phyloP scores from a whole-genome alignment of 228 moss, liverwort and hornwort genomes.

The Sphagnum fallax region DNA sequence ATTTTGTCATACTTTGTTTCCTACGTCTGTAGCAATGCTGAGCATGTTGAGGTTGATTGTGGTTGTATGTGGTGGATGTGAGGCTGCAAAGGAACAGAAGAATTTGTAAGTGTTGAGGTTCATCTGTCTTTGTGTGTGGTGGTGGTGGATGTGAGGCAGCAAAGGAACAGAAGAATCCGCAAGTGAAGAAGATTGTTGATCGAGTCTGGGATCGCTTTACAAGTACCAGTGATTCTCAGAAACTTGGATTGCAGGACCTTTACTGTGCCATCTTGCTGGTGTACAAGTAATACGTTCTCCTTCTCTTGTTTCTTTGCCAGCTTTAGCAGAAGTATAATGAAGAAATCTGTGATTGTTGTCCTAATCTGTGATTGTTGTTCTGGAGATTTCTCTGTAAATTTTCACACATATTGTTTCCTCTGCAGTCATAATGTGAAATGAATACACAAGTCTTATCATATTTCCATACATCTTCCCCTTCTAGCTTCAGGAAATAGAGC shows the following conservation, averaged over 20 bases:
- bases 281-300: slow-evolving; percentile 70
- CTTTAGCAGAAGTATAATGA: neutral
- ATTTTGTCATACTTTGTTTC: too few relatives aligned
- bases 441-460: neutral
- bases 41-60: too few relatives aligned
- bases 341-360: neutral
- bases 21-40: too few relatives aligned
- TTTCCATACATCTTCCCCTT: neutral
- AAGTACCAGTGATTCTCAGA: slow-evolving; percentile 36
- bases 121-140: neutral
- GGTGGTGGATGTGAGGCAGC: slow-evolving; percentile 29
- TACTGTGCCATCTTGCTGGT: slow-evolving; percentile 85
- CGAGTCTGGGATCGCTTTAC: slow-evolving; percentile 65
- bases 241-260: slow-evolving; percentile 56
- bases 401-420: neutral
- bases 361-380: neutral
- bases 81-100: too few relatives aligned
- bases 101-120: too few relatives aligned
- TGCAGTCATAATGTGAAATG: neutral
- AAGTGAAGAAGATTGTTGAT: slow-evolving; percentile 62
- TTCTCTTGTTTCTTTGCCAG: neutral
- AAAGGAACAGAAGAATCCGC: slow-evolving; percentile 33
- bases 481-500: too few relatives aligned
- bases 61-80: too few relatives aligned
- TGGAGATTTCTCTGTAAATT: neutral